phyloP scores from a whole-genome alignment of 176 grass and related monocot species.

The Carex myosuroides region DNA sequence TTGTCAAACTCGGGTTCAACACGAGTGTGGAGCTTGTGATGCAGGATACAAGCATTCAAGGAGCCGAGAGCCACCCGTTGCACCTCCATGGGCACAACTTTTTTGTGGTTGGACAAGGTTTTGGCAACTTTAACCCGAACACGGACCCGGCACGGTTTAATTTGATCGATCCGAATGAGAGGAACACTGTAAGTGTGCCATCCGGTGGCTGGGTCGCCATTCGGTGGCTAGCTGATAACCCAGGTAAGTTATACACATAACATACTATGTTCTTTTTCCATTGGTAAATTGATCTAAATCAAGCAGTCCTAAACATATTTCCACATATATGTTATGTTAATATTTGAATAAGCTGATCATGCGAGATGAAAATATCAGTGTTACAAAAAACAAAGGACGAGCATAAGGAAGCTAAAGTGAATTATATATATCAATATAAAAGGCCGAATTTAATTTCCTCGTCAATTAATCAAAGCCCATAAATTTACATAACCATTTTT shows the following conservation, averaged over 20 bases:
- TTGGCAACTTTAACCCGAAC: conserved; percentile 49
- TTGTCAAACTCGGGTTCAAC: conserved; percentile 43
- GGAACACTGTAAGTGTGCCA: conserved; percentile 67
- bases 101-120: conserved; percentile 48
- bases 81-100: conserved; percentile 73
- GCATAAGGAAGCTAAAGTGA: neutral
- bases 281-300: neutral
- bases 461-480: neutral
- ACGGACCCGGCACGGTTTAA: conserved; percentile 49
- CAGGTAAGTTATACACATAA: conserved; percentile 28
- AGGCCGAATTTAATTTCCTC: neutral
- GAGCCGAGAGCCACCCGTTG: conserved; percentile 66
- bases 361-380: neutral
- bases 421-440: neutral
- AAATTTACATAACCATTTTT: neutral
- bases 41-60: conserved; percentile 59
- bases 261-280: neutral
- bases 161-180: conserved; percentile 48
- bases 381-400: neutral
- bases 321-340: neutral
- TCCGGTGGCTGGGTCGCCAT: conserved; percentile 56
- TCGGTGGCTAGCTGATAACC: conserved; percentile 57
- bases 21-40: conserved; percentile 55
- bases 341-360: neutral
- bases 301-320: neutral